These are phyloP conservation scores for Penicillium nucicola DNA, from an alignment of 495 filamentous ascomycete genomes.

Conservation along the genomic window DNA sequence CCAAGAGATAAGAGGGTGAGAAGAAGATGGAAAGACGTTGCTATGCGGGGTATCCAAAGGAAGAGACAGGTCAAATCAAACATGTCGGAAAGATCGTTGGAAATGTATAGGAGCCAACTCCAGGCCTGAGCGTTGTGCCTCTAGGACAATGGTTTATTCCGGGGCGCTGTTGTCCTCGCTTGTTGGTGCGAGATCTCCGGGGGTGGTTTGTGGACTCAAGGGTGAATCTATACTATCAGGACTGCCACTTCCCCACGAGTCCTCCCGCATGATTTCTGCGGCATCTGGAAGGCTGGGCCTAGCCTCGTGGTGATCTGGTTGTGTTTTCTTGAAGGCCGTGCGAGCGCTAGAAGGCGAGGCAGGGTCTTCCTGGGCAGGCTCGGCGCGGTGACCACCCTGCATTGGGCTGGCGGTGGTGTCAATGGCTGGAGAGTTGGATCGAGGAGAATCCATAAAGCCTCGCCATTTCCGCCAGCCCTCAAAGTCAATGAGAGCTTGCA, in stretches of 20 bases:
- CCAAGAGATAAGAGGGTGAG: constrained; percentile 1
- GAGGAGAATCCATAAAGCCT: constrained; percentile 55
- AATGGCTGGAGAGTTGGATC: constrained; percentile 14
- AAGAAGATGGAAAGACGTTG: constrained; percentile 9
- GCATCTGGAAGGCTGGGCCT: constrained; percentile 17
- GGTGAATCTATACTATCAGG: constrained; percentile 30
- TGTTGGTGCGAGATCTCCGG: constrained; percentile 3
- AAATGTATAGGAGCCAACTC: neutral
- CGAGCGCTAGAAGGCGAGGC: constrained; percentile 19
- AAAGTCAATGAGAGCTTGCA: constrained; percentile 97
- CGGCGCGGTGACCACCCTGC: constrained; percentile 23
- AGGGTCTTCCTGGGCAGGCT: constrained; percentile 6
- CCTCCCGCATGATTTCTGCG: constrained; percentile 25
- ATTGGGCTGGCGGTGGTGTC: constrained; percentile 30
- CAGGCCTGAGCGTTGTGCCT: neutral
- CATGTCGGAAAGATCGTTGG: constrained; percentile 7
- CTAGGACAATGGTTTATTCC: constrained; percentile 3
- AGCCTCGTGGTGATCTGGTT: constrained; percentile 8
- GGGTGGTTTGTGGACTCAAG: constrained; percentile 14
- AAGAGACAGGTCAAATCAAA: constrained; percentile 32
- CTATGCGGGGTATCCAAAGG: constrained; percentile 41
- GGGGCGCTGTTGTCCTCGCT: neutral
- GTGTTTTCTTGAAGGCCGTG: neutral
- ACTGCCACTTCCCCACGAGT: constrained; percentile 38
- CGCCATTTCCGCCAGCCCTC: constrained; percentile 99